These are phyloP conservation scores for Chaetothyriales sp. DNA, from an alignment of 2,329 filamentous ascomycete species.

Conservation along the genomic window DNA sequence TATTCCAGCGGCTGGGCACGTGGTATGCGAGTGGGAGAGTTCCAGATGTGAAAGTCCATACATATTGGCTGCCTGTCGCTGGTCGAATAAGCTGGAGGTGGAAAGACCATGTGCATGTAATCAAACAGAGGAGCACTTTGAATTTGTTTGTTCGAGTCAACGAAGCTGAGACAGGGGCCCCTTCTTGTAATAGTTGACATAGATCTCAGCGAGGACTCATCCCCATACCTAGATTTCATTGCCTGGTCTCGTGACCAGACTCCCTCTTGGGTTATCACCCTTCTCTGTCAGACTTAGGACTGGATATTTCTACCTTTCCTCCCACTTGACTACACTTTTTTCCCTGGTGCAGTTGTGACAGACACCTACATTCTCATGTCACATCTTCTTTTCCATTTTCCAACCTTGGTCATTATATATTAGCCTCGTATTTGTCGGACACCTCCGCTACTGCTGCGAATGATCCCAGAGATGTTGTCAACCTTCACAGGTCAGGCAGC, in stretches of 20 bases:
- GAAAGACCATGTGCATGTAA: slow-evolving; percentile 14
- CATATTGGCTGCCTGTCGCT: slow-evolving; percentile 5
- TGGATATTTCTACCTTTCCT: not conserved
- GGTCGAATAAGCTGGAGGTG: slow-evolving; percentile 17
- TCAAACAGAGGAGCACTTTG: slow-evolving; percentile 11
- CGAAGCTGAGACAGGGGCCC: not conserved
- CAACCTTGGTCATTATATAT: slow-evolving; percentile 8
- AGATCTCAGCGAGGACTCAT: not conserved
- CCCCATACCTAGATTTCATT: not conserved
- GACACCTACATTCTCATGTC: slow-evolving; percentile 12
- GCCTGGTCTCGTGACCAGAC: not conserved
- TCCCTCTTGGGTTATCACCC: not conserved
- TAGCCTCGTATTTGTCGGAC: not conserved
- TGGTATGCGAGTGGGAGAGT: slow-evolving; percentile 9
- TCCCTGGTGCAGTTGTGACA: slow-evolving; percentile 15
- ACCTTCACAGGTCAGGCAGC: slow-evolving; percentile 18
- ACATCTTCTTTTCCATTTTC: slow-evolving; percentile 19
- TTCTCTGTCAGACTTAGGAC: not conserved
- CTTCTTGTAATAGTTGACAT: not conserved
- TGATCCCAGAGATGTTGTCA: not conserved
- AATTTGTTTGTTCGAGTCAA: not conserved
- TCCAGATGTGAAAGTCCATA: slow-evolving; percentile 6
- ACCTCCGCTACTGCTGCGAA: too few species aligned
- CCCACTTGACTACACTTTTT: not conserved
- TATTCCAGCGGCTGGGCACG: slow-evolving; percentile 14